phyloP scores from a whole-genome alignment of 2,329 filamentous ascomycete species.

The Westerdykella sp. region DNA sequence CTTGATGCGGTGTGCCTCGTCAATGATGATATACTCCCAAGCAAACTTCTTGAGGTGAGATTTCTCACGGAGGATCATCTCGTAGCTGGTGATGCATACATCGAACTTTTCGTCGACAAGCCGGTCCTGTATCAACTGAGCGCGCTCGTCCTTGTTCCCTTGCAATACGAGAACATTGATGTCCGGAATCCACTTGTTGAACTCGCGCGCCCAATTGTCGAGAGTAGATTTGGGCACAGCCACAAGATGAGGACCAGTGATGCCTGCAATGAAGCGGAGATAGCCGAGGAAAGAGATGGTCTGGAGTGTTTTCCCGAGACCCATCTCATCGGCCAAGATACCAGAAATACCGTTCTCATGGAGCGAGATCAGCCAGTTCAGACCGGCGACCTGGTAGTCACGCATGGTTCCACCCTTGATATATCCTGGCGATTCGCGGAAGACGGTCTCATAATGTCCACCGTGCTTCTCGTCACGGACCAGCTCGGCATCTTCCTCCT shows the following conservation, averaged over 20 bases:
- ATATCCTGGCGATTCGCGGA: constrained; percentile 88
- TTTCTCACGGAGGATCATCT: constrained; percentile 97
- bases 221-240: constrained; percentile 94
- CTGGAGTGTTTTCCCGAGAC: constrained; percentile 92
- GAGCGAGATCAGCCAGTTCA: constrained; percentile 96
- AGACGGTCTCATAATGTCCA: constrained; percentile 71
- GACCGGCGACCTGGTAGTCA: constrained; percentile 89
- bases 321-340: constrained; percentile 98
- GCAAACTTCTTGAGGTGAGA: constrained; percentile 93
- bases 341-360: constrained; percentile 99
- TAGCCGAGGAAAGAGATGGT: constrained; percentile 97
- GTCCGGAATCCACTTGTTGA: constrained; percentile 88
- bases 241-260: constrained; percentile 83
- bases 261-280: constrained; percentile 81
- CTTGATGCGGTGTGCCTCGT: constrained; percentile 97
- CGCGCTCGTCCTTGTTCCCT: constrained; percentile 89
- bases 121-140: constrained; percentile 79
- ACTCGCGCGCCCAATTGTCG: constrained; percentile 97
- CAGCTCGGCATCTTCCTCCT: constrained; percentile 92
- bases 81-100: constrained; percentile 96
- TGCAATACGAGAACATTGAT: constrained; percentile 91
- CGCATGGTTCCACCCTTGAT: constrained; percentile 81
- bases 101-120: constrained; percentile 95
- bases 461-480: constrained; percentile 81
- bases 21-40: constrained; percentile 99